Conservation (phyloP, 495 filamentous ascomycete genomes). For the Xylaria intraflava region DNA sequence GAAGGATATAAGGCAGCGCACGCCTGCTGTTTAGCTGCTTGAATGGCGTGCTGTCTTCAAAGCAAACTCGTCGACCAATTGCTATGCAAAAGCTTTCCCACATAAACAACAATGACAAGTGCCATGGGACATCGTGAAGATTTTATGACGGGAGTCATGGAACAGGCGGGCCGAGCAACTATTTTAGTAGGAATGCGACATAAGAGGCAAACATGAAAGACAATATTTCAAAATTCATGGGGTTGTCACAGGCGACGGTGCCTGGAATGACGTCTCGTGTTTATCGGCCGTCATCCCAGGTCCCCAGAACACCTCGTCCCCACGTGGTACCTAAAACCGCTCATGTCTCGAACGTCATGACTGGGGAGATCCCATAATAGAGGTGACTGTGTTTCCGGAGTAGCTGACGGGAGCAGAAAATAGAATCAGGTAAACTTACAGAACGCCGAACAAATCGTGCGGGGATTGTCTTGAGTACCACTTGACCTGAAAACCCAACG, state of each 20-base stretch:
- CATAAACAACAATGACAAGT: background rate
- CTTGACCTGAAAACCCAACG: slow-evolving; percentile 4
- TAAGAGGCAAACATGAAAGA: slow-evolving; percentile 20
- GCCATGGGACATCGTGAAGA: background rate
- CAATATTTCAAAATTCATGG: slow-evolving; percentile 20
- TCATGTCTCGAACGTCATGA: slow-evolving; percentile 12
- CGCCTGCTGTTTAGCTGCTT: background rate
- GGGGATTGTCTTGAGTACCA: background rate
- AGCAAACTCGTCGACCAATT: background rate
- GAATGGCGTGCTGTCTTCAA: background rate
- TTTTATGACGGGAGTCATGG: slow-evolving; percentile 11
- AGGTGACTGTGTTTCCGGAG: slow-evolving; percentile 2
- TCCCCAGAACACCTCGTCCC: slow-evolving; percentile 6
- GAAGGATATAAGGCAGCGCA: background rate
- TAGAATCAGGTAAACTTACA: slow-evolving; percentile 12
- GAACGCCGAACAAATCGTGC: slow-evolving; percentile 8
- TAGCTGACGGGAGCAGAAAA: slow-evolving; percentile 13
- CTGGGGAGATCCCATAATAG: background rate
- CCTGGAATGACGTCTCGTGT: slow-evolving; percentile 19
- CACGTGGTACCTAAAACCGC: slow-evolving; percentile 12
- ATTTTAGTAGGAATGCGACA: slow-evolving; percentile 22
- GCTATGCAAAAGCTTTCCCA: background rate
- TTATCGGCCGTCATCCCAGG: slow-evolving; percentile 12
- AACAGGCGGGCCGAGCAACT: slow-evolving; percentile 13
- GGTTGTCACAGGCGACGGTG: slow-evolving; percentile 25